Percentiles rank a stretch among this genome's conserved stretches.
phyloP scores from a whole-genome alignment of 2,329 filamentous ascomycete species.

The Cercospora sp. region DNA sequence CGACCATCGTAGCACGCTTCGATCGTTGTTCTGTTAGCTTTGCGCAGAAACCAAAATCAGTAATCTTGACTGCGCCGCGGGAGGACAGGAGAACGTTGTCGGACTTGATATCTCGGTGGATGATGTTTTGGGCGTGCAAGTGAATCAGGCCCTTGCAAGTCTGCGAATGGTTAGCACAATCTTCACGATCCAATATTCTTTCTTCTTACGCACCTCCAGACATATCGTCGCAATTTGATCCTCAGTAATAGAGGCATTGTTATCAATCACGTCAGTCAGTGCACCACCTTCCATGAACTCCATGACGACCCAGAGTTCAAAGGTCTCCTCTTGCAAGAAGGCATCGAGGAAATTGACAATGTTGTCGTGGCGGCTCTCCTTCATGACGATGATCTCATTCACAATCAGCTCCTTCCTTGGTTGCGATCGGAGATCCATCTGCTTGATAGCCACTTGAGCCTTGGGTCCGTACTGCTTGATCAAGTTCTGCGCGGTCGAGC shows the following conservation, averaged over 20 bases:
- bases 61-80: slow-evolving; percentile 90
- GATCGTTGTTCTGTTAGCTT: slow-evolving; percentile 96
- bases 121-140: slow-evolving; percentile 92
- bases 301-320: slow-evolving; percentile 99
- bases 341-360: slow-evolving; percentile 99
- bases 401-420: slow-evolving; percentile 97
- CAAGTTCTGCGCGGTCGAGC: slow-evolving; percentile 73
- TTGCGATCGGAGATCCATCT: slow-evolving; percentile 98
- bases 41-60: slow-evolving; percentile 98
- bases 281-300: slow-evolving; percentile 99
- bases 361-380: slow-evolving; percentile 95
- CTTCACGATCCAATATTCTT: not conserved
- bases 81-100: slow-evolving; percentile 96
- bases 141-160: slow-evolving; percentile 95
- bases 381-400: slow-evolving; percentile 99
- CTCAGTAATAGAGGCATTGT: slow-evolving; percentile 89
- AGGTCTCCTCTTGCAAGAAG: slow-evolving; percentile 90
- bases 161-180: slow-evolving; percentile 51
- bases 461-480: slow-evolving; percentile 76
- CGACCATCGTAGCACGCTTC: slow-evolving; percentile 98
- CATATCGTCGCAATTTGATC: slow-evolving; percentile 98
- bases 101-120: slow-evolving; percentile 98
- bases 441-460: slow-evolving; percentile 96
- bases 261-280: slow-evolving; percentile 97
- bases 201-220: slow-evolving; percentile 68